These are phyloP conservation scores for Diaporthe sp. DNA, from an alignment of 2,329 filamentous ascomycete genomes.

Conservation along the genomic window DNA sequence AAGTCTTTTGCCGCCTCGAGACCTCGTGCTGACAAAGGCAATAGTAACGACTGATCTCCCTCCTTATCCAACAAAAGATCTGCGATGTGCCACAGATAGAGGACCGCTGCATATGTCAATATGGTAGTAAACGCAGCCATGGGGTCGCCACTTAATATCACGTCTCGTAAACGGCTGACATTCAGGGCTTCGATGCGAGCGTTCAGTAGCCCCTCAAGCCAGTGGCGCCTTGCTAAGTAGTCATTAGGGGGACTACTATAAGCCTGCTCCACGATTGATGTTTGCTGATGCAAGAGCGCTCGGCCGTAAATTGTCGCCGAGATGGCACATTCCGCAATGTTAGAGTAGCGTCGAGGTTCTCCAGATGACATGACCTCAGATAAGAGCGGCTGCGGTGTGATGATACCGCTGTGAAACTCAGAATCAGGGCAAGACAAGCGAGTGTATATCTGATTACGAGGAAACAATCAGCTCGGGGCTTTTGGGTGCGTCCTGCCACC, in stretches of 20 bases:
- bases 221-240: background rate
- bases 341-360: background rate
- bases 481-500: background rate
- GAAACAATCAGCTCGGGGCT: background rate
- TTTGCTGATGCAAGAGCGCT: background rate
- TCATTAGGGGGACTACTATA: background rate
- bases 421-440: background rate
- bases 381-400: background rate
- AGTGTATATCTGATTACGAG: background rate
- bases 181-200: background rate
- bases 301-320: background rate
- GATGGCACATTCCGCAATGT: background rate
- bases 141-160: background rate
- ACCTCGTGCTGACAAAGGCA: background rate
- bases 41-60: background rate
- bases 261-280: background rate
- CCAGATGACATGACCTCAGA: background rate
- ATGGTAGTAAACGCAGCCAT: background rate
- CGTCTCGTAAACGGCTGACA: background rate
- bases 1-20: background rate
- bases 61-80: background rate
- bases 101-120: background rate
- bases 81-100: background rate
- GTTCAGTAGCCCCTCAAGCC: background rate
- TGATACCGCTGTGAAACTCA: background rate